Base-by-base conservation (phyloP, 176 grass and related monocot species). In the Ananas comosus region DNA sequence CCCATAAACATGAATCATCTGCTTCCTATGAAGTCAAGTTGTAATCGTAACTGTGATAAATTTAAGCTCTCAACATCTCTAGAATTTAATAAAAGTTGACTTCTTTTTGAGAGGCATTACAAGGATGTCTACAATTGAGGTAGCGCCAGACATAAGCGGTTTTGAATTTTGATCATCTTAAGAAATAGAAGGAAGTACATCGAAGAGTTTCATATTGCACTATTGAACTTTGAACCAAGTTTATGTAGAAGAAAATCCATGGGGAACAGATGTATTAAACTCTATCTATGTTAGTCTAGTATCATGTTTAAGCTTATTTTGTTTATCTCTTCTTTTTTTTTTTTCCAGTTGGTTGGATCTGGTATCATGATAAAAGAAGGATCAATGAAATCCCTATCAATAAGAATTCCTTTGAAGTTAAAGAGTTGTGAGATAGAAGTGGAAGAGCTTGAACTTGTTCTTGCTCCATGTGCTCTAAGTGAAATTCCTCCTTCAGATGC, bases 321-420 rank as follows among this genome's bases (percentile, higher is more conserved):
- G 58, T 65, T 33, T 66, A 77, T 27, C 5, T 76, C 9, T 23
- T 23, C 22, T 27, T 27, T 27, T 78, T 61, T 83, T 66, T 21
- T 51, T 49, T 89, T 87, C 77, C 94, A 99, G 94, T 74, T 99
- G 57, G 68, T 76, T 47, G 80, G 82, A 57, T 78, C 80, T 50
- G 49, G 84, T 67, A 63, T 99, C 50, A 76, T 77, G 80, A 69
- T 93, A 71, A 93, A 99, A 80, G 94, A 99, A 88, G 94, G 94
- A 86, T 93, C 89, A 0, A 88, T 99, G 71, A 93, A 88, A 80
- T 99, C 87, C 12, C 78, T 99, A 63, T 72, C 86, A 64, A 82
- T 99, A 76, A 99, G 74, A 89, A 83, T 96, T 51, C 81, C 86
- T 51, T 69, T 88, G 56, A 88, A 82, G 13, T 64, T 80, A 10